Base-by-base conservation (phyloP, 1,284 basidiomycete species). In the Erythrobasidium hasegawianum region DNA sequence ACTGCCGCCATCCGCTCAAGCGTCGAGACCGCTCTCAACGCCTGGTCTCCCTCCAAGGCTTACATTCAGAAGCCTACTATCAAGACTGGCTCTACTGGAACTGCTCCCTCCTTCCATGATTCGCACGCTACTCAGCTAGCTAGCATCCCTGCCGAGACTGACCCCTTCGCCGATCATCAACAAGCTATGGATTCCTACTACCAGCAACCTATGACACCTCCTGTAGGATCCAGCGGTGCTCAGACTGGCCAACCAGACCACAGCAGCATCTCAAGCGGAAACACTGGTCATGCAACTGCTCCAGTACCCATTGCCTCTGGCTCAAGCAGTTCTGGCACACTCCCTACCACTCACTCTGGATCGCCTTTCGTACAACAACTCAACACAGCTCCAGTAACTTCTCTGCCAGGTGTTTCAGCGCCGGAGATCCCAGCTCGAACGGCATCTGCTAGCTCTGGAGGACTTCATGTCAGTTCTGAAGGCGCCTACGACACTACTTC, bases 1-100 rank as follows among this genome's bases (percentile, higher is more conserved):
- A 72, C 73, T 11, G 73, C 72, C 18, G 40, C 54, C 26, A 70
- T 74, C 59, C 71, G 71, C 49, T 70, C 57, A 2, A 70, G 70
- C 14, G 59, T 72, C 9, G 71, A 69, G 33, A 58, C 61, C 1
- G 69, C 69, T 3, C 52, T 73, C 2, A 22, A 38, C 1, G 26
- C 18, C 1, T 73, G 70, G 70, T 18, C 47, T 22, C 54, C 68
- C 0, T 24, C 54, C 4, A 41, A 58, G 20, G 53, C 66, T 5
- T 40, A 49, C 33, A 57, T 68, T 10, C 49, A 68, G 14, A 16
- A 26, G 24, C 71, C 72, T 2, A 16, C 13, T 1, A 52, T 73
- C 1, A 40, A 58, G 47, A 38, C 41, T 14, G 41, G 13, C n/a
- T 33, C 43, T 13, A 56, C 40, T 29, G 33, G 33, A 5, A 3